Base-by-base conservation (phyloP, 352 stramenopile species). In the Phytophthora hibernalis region DNA sequence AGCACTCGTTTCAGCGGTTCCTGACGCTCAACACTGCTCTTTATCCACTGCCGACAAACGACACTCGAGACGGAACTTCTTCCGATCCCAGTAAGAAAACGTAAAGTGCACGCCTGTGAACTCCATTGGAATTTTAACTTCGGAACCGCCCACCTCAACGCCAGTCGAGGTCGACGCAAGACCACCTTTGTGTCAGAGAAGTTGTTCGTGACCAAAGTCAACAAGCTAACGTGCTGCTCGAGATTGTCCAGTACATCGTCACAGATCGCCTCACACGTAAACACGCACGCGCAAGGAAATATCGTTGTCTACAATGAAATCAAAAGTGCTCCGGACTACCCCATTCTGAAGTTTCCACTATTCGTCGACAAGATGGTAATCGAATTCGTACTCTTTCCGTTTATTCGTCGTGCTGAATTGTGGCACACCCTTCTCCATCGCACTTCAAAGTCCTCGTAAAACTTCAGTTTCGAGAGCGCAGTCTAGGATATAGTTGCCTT, bases 41-140 rank as follows among this genome's bases (percentile, higher is more conserved):
- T 24, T 9, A 43, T 58, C 54, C 15, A 45, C 16, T 16, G 15
- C 15, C 8, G 28, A 20, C 15, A 75, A 52, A 20, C 40, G 22
- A 24, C 55, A 70, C 47, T 65, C 47, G 15, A 75, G 35, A 37
- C 55, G 54, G 33, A 74, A 58, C 16, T 74, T 33, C 26, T 50
- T 56, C 7, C 40, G 54, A 12, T 72, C 40, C 28, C n/a, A n/a
- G n/a, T n/a, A 65, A 15, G 21, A 57, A 20, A 72, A 18, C 0
- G 40, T 64, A n/a, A 62, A 71, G 3, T 20, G 28, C 38, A 73
- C 11, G 1, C 59, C 54, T 28, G 45, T 47, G 8, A 49, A 6
- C 10, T 53, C 53, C 40, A 66, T 11, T 64, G 33, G 30, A 65
- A 28, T 45, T 43, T 43, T 16, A 43, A 43, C 37, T 43, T 43